Evolutionary conservation across 257 asterid genomes (phyloP).

Genomic region (Scutellaria baicalensis): DNA sequence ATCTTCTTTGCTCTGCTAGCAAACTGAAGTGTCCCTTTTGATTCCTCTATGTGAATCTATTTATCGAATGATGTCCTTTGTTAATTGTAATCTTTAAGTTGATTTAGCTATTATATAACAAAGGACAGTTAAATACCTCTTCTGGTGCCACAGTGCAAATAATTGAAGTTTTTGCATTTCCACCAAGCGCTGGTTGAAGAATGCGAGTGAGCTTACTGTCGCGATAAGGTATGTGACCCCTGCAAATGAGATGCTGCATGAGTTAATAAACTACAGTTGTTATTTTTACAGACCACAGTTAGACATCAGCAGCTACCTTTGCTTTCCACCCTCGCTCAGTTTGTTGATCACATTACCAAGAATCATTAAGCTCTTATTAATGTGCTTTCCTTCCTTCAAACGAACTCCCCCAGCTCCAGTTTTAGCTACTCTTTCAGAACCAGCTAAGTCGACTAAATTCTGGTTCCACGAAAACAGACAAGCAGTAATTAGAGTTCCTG

Average conservation of each 20-base stretch:
- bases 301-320: conserved; percentile 45
- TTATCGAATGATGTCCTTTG: not conserved
- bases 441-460: conserved; percentile 97
- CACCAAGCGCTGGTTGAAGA: conserved; percentile 99
- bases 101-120: not conserved
- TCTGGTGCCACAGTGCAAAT: conserved; percentile 97
- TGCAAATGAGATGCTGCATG: conserved; percentile 23
- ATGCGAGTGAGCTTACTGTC: conserved; percentile 98
- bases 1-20: conserved; percentile 98
- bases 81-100: not conserved
- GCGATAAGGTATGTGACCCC: conserved; percentile 98
- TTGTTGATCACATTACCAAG: conserved; percentile 98
- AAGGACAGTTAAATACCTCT: conserved; percentile 48
- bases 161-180: conserved; percentile 96
- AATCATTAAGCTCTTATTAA: conserved; percentile 94
- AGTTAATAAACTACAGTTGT: conserved; percentile 8
- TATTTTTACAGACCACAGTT: not conserved
- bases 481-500: not conserved
- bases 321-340: conserved; percentile 92
- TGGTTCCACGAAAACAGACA: conserved; percentile 24
- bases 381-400: conserved; percentile 95
- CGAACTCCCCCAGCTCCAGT: conserved; percentile 99
- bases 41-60: conserved; percentile 83
- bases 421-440: conserved; percentile 95
- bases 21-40: conserved; percentile 96